Evolutionary conservation across 2,329 filamentous ascomycete species (phyloP).

Genomic region (Corniculantispora saksenae): DNA sequence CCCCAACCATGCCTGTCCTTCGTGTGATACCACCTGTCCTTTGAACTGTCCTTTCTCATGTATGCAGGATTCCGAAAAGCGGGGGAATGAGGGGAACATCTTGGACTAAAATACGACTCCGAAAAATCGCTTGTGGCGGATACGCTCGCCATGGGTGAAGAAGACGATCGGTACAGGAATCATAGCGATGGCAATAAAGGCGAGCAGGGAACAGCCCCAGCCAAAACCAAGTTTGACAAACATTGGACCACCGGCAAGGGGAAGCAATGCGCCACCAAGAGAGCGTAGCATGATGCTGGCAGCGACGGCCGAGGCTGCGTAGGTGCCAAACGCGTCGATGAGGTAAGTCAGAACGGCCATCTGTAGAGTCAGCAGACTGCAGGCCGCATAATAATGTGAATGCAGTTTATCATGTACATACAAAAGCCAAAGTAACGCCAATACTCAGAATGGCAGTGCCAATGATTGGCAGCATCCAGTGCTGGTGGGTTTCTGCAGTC

Average conservation of each 20-base stretch:
- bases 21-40: too few relatives aligned
- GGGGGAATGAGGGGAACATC: too few relatives aligned
- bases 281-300: conserved; percentile 57
- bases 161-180: not conserved
- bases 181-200: conserved; percentile 34
- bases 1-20: too few relatives aligned
- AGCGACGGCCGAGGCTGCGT: conserved; percentile 49
- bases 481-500: conserved; percentile 45
- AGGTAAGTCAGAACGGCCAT: conserved; percentile 57
- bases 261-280: conserved; percentile 61
- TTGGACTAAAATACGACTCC: too few relatives aligned
- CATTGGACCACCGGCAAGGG: conserved; percentile 51
- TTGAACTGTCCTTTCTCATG: too few relatives aligned
- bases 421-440: conserved; percentile 35
- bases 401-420: too few relatives aligned
- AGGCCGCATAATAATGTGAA: too few relatives aligned
- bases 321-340: conserved; percentile 50
- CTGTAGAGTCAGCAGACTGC: too few relatives aligned
- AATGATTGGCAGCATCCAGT: conserved; percentile 54
- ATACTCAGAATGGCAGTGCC: conserved; percentile 45
- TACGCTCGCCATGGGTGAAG: not conserved
- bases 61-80: too few relatives aligned
- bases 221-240: conserved; percentile 41
- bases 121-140: too few relatives aligned
- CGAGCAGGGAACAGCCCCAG: conserved; percentile 46